phyloP scores from a whole-genome alignment of 73 alveolate genomes.

The Paramecium sonneborni region DNA sequence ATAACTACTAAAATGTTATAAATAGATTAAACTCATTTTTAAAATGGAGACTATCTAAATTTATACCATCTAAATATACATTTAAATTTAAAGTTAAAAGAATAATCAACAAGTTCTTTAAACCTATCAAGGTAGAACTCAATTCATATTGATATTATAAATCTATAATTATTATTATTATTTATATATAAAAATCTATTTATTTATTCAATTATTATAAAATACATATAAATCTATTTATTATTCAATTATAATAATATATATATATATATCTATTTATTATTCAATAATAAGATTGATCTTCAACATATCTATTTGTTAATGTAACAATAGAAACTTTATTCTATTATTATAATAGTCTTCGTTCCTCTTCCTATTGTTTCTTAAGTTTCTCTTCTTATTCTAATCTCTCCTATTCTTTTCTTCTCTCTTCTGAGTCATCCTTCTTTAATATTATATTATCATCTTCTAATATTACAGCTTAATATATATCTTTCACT shows the following conservation, averaged over 20 bases:
- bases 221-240: no score
- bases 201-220: no score
- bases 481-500: not conserved
- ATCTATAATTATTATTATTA: no score
- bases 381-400: not conserved
- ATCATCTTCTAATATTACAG: conserved; percentile 23
- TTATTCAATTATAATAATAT: no score
- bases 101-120: not conserved
- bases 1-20: not conserved
- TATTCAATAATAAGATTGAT: conserved; percentile 33
- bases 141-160: not conserved
- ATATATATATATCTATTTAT: not conserved
- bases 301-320: conserved; percentile 1
- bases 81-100: not conserved
- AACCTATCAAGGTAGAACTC: not conserved
- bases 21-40: not conserved
- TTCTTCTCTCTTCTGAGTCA: conserved; percentile 18
- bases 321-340: not conserved
- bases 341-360: not conserved
- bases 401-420: not conserved
- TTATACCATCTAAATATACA: conserved; percentile 1
- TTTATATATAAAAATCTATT: no score
- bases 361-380: not conserved
- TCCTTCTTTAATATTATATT: conserved; percentile 16
- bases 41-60: not conserved